Conservation (phyloP, 495 filamentous ascomycete species). For the Recurvomyces mirabilis region DNA sequence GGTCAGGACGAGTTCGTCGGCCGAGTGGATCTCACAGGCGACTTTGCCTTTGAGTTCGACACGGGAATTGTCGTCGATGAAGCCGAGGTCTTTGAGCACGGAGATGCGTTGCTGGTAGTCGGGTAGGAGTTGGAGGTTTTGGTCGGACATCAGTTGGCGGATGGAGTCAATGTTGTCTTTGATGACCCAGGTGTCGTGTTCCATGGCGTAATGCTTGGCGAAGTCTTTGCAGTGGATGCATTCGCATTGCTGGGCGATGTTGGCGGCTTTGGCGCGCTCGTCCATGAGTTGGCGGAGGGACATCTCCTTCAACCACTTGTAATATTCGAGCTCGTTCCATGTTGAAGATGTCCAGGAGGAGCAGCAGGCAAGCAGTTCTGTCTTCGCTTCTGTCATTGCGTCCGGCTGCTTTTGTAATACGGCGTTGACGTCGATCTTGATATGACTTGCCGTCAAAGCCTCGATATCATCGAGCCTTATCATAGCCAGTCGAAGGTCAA, state of each 20-base stretch:
- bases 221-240: constrained; percentile 63
- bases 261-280: constrained; percentile 50
- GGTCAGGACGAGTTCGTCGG: constrained; percentile 93
- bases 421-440: constrained; percentile 25
- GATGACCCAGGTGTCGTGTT: constrained; percentile 88
- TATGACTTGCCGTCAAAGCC: constrained; percentile 60
- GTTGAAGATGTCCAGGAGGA: constrained; percentile 55
- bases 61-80: constrained; percentile 71
- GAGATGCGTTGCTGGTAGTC: constrained; percentile 94
- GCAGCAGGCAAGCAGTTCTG: constrained; percentile 51
- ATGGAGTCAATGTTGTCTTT: constrained; percentile 80
- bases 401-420: constrained; percentile 27
- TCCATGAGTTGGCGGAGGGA: constrained; percentile 61
- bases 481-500: constrained; percentile 51
- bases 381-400: constrained; percentile 39
- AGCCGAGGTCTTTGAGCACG: constrained; percentile 79
- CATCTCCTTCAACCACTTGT: constrained; percentile 61
- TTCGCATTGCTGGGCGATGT: constrained; percentile 42
- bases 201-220: constrained; percentile 83
- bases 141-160: constrained; percentile 80
- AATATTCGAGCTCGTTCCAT: constrained; percentile 82
- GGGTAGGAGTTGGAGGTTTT: constrained; percentile 91
- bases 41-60: constrained; percentile 97
- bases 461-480: constrained; percentile 65
- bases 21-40: constrained; percentile 95